Evolutionary conservation across 164 flowering plant genomes (phyloP), one percentile per base, ranked within the genome.

Genomic region (Echeveria elegans): DNA sequence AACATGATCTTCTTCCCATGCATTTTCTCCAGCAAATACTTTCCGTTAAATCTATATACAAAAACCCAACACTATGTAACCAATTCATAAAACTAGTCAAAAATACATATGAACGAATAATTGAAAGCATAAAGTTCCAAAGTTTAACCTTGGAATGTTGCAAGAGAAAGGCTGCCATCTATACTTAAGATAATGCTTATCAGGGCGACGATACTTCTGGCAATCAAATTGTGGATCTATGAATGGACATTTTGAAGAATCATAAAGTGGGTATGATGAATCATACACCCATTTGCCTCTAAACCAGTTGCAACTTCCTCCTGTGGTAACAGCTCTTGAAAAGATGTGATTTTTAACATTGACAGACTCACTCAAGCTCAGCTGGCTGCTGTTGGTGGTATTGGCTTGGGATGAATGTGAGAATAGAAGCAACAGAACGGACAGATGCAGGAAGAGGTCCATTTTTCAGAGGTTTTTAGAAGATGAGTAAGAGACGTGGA

Each of bases 1-100:
- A 89, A 89, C 96, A 89, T 85, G 0, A 89, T 84, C 77, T 82
- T 87, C 85, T 89, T 89, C 79, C 96, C 96, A 43, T 82, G 81
- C 81, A 76, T 74, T 71, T 71, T 82, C 74, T 66, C 73, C 83
- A 89, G 65, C 69, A 89, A 89, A 64, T 70, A 67, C 77, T 81
- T 5, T 68, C 85, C 93, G 81, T 86, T 83, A 69, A 89, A 89
- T 79, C 96, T 89, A 70, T 77, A n/a, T n/a, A n/a, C n/a, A 74
- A 36, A 29, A 66, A 31, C 61, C 62, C 34, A 34, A 36, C 47
- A 56, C 9, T 11, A 16, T 32, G 32, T 31, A 36, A n/a, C n/a
- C n/a, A n/a, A 15, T 30, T 43, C 37, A 43, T 10, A 10, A 30
- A 61, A 34, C 10, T 61, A n/a, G 9, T 31, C 21, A 11, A 73